A percentile compares a stretch with the other conserved stretches of the same genome.
Conservation (phyloP, 1,284 basidiomycete species). For the Veloboletus limbatus region DNA sequence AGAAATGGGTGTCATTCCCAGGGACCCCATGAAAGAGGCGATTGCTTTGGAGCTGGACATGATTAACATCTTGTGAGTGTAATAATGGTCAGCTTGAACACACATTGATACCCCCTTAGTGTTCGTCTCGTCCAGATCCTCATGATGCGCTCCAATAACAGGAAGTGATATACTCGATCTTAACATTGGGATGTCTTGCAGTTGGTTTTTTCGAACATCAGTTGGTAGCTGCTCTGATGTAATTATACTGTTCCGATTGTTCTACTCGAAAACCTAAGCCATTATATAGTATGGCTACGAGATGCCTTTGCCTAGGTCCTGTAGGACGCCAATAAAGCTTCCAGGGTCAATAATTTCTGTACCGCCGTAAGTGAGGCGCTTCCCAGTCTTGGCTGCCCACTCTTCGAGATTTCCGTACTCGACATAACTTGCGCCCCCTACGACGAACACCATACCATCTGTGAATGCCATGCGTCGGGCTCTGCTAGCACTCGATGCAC, state of each 20-base stretch:
- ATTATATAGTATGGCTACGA: slow-evolving; percentile 12
- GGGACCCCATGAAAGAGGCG: slow-evolving; percentile 79
- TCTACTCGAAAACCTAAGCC: slow-evolving; percentile 1
- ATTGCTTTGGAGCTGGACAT: slow-evolving; percentile 82
- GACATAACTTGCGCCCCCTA: slow-evolving; percentile 96
- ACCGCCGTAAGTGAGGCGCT: slow-evolving; percentile 90
- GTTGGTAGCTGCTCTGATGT: slow-evolving; percentile 3
- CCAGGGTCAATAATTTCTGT: slow-evolving; percentile 93
- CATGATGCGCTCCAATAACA: slow-evolving; percentile 58
- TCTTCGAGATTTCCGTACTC: slow-evolving; percentile 97
- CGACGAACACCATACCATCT: slow-evolving; percentile 92
- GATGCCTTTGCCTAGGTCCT: slow-evolving; percentile 52
- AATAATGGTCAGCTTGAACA: neutral
- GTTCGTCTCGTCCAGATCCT: slow-evolving; percentile 83
- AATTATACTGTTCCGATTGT: neutral
- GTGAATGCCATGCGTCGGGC: slow-evolving; percentile 77
- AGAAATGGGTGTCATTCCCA: slow-evolving; percentile 61
- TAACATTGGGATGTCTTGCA: neutral
- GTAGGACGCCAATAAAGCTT: slow-evolving; percentile 75
- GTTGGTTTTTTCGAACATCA: neutral
- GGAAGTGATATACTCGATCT: slow-evolving; percentile 33
- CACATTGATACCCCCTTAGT: slow-evolving; percentile 36
- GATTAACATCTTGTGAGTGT: slow-evolving; percentile 79
- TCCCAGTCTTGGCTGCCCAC: slow-evolving; percentile 79
- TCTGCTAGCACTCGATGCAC: slow-evolving; percentile 44